A percentile compares a stretch with the other conserved stretches of the same genome.
phyloP scores from a whole-genome alignment of 1,284 basidiomycete species.

The Phlebopus sp. region DNA sequence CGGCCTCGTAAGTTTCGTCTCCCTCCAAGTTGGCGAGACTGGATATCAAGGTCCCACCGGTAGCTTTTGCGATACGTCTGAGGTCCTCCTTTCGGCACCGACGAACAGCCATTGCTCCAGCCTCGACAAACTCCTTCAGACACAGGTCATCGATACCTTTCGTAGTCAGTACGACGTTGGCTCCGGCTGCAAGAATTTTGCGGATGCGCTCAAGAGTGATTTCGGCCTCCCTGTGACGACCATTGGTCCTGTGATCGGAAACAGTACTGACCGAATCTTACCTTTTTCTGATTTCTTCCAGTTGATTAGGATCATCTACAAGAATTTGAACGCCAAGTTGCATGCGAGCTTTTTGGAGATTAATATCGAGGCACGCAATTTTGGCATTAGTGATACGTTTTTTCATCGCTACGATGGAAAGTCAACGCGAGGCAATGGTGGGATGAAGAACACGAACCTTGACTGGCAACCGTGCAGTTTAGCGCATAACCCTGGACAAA shows the following conservation, averaged over 20 bases:
- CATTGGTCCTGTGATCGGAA: slow-evolving; percentile 5
- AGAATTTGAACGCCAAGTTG: slow-evolving; percentile 97
- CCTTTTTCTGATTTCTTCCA: slow-evolving; percentile 96
- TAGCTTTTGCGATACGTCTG: slow-evolving; percentile 95
- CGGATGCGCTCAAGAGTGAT: slow-evolving; percentile 95
- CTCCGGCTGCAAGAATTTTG: slow-evolving; percentile 94
- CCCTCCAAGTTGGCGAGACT: slow-evolving; percentile 97
- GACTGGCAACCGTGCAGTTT: slow-evolving; percentile 98
- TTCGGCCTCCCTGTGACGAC: slow-evolving; percentile 76
- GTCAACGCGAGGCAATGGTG: neutral
- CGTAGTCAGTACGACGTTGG: slow-evolving; percentile 96
- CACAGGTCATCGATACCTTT: slow-evolving; percentile 99
- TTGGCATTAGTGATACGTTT: slow-evolving; percentile 91
- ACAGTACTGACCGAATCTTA: slow-evolving; percentile 32
- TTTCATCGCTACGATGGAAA: slow-evolving; percentile 83
- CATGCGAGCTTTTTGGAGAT: slow-evolving; percentile 96
- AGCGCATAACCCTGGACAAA: slow-evolving; percentile 97
- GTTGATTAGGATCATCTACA: slow-evolving; percentile 94
- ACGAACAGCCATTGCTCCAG: slow-evolving; percentile 97
- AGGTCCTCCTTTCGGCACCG: slow-evolving; percentile 98
- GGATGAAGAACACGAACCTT: slow-evolving; percentile 56
- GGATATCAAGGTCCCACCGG: slow-evolving; percentile 91
- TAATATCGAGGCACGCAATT: slow-evolving; percentile 98
- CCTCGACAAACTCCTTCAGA: slow-evolving; percentile 98
- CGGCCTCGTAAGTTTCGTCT: slow-evolving; percentile 95